These are phyloP conservation scores for Leccinum sublutescens DNA, from an alignment of 768 basidiomycete species.

Conservation along the genomic window DNA sequence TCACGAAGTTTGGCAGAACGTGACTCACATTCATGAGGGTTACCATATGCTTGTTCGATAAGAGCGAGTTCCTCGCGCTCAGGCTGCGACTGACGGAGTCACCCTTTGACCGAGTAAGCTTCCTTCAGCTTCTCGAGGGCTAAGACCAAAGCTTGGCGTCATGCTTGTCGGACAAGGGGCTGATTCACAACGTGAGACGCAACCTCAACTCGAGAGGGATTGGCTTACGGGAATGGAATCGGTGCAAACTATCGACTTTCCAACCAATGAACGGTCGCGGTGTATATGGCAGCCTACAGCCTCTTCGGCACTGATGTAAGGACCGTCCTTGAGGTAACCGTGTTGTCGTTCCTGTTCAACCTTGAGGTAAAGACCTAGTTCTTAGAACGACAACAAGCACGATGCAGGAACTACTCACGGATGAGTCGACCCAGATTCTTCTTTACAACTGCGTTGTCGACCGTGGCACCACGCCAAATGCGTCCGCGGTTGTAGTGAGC, in stretches of 20 bases:
- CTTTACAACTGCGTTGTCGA: conserved; percentile 98
- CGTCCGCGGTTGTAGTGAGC: conserved; percentile 98
- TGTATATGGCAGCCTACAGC: conserved; percentile 92
- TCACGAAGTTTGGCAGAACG: background rate
- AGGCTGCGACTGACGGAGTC: conserved; percentile 90
- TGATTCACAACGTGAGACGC: conserved; percentile 27
- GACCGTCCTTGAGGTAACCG: conserved; percentile 98
- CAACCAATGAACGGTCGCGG: conserved; percentile 98
- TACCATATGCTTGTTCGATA: conserved; percentile 99
- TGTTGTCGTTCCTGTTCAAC: conserved; percentile 99
- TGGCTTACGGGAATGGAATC: conserved; percentile 90
- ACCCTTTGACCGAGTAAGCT: conserved; percentile 97
- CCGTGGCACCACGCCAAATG: conserved; percentile 82
- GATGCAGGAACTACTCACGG: conserved; percentile 52
- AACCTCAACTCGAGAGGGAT: background rate
- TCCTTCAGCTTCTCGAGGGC: conserved; percentile 98
- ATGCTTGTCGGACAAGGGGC: conserved; percentile 96
- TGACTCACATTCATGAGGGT: conserved; percentile 89
- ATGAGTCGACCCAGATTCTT: conserved; percentile 98
- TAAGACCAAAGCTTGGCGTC: conserved; percentile 97
- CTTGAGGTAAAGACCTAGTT: conserved; percentile 83
- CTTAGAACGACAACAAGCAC: conserved; percentile 1
- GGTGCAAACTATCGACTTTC: conserved; percentile 98
- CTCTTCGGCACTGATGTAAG: conserved; percentile 98
- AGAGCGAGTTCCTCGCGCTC: conserved; percentile 90